These are phyloP conservation scores for Amanita pallidorosea DNA, from an alignment of 768 basidiomycete species.

Conservation along the genomic window DNA sequence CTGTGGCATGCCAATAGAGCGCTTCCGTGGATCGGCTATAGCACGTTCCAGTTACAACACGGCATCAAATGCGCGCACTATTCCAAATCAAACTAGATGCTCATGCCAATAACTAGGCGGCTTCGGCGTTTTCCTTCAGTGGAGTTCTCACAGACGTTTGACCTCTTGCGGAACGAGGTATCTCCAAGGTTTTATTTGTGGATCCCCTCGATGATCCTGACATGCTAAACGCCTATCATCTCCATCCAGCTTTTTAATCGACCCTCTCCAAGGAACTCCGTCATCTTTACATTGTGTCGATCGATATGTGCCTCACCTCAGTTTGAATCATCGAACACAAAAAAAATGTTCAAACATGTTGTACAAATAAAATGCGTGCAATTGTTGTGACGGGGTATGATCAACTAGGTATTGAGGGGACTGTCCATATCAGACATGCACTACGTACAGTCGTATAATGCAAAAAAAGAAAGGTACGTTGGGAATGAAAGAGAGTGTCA, in stretches of 20 bases:
- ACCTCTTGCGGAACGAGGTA: no score
- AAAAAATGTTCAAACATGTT: background rate
- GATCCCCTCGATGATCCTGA: background rate
- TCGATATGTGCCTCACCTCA: background rate
- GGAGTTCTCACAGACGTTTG: no score
- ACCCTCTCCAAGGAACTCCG: background rate
- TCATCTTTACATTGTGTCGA: background rate
- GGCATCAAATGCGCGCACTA: no score
- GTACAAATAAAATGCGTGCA: background rate
- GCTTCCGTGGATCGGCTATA: background rate
- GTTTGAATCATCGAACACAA: background rate
- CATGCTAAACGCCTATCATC: constrained; percentile 1
- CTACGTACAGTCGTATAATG: background rate
- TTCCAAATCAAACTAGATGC: no score
- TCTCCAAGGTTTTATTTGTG: no score
- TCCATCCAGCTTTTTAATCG: background rate
- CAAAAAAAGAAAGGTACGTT: background rate
- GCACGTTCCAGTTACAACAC: no score
- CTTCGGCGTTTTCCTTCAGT: no score
- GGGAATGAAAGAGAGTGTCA: background rate
- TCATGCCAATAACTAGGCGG: no score
- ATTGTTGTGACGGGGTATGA: background rate
- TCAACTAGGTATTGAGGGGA: background rate
- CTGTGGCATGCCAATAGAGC: background rate
- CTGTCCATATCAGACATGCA: background rate